Evolutionary conservation across 2,329 filamentous ascomycete genomes (phyloP), one percentile per base, ranked within the genome.

Genomic region (Achaetomium macrosporum): DNA sequence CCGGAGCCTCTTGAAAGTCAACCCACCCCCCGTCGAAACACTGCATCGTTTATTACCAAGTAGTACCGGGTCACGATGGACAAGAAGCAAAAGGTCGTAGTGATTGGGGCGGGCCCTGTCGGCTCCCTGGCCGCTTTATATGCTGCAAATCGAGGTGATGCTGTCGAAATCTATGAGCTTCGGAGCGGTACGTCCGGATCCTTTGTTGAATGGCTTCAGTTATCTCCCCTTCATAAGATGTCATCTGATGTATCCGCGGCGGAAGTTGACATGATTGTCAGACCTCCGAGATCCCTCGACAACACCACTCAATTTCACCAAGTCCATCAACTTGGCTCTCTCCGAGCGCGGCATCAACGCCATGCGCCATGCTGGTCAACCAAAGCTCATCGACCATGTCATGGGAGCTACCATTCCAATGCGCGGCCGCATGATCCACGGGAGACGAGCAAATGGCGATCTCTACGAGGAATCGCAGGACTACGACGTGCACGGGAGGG

Each of bases 261-360:
- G 25, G 25, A 25, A 25, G 25, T 37, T 31, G 19, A 46, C 19
- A 52, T 36, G 15, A 64, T 56, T 33, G 19, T 42, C 54, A 97
- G 93, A 99, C 73, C 83, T 97, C 45, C 84, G 93, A 39, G 84
- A 95, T 67, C 84, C 87, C 2, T 79, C 82, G 2, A 96, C 88
- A 0, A 83, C 84, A 30, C 91, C 92, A 3, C 77, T 97, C 56
- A 96, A 96, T 70, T 96, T 96, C 66, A 95, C 91, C 56, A 95
- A 90, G 69, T 97, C 93, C n/a, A 99, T 99, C 75, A 99, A 99
- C 66, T 74, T 99, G 51, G 92, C 93, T 19, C 76, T 99, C 1
- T 97, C 93, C 0, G 91, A 97, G 68, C 84, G 93, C 54, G 93
- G 93, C 31, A 91, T 97, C 68, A 88, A 93, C 68, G 88, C 92